These are phyloP conservation scores for Candida buenavistaensis DNA, from an alignment of 1,139 yeast genomes.

Conservation along the genomic window DNA sequence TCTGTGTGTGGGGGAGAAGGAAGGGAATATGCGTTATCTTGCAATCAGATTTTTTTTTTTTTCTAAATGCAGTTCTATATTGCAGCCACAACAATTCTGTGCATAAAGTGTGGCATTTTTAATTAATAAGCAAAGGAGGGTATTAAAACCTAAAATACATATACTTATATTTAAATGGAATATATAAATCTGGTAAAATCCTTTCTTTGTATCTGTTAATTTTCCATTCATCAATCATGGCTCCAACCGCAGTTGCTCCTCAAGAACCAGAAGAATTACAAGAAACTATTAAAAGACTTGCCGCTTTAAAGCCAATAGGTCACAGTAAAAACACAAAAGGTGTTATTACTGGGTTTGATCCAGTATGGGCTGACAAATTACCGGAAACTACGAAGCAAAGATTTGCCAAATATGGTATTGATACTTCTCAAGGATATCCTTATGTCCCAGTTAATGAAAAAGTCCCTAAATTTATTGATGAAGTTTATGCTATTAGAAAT, in stretches of 20 bases:
- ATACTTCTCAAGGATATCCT: slow-evolving; percentile 32
- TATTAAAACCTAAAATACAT: too few relatives aligned
- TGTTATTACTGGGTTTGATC: slow-evolving; percentile 14
- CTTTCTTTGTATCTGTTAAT: neutral
- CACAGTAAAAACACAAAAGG: slow-evolving; percentile 10
- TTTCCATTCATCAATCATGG: slow-evolving; percentile 1
- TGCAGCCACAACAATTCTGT: too few relatives aligned
- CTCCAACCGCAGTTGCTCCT: slow-evolving; percentile 6
- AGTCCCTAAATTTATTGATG: slow-evolving; percentile 52
- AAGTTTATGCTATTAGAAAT: slow-evolving; percentile 45
- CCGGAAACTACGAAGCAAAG: slow-evolving; percentile 29
- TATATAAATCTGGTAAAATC: neutral
- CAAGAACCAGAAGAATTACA: slow-evolving; percentile 14
- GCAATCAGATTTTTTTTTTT: too few relatives aligned
- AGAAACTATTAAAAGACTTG: slow-evolving; percentile 17
- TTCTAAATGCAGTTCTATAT: too few relatives aligned
- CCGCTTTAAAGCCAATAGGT: slow-evolving; percentile 19
- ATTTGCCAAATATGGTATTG: slow-evolving; percentile 28
- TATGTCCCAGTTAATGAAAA: slow-evolving; percentile 21
- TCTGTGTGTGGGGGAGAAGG: too few relatives aligned
- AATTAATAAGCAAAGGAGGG: neutral
- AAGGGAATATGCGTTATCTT: too few relatives aligned
- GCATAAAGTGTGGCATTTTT: neutral
- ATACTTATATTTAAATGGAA: too few relatives aligned
- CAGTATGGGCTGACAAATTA: slow-evolving; percentile 20